A percentile compares a stretch with the other conserved stretches of the same genome.
Evolutionary conservation across 768 basidiomycete genomes (phyloP).

Genomic region (Tremella yokohamensis): DNA sequence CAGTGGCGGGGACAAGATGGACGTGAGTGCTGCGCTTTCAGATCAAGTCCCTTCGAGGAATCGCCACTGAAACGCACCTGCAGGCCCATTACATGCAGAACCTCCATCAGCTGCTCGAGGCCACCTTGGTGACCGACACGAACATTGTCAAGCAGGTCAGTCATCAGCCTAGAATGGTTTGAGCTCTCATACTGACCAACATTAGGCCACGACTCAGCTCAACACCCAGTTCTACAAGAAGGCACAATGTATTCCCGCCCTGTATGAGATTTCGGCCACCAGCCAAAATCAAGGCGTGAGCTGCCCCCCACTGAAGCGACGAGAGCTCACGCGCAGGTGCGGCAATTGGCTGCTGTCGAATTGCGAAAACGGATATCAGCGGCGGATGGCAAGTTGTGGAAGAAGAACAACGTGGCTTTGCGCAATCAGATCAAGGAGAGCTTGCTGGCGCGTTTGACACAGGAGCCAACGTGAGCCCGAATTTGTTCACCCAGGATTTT

Average conservation of each 20-base stretch:
- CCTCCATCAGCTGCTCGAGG: constrained; percentile 78
- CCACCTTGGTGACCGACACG: constrained; percentile 83
- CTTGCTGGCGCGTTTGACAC: constrained; percentile 71
- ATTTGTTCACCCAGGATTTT: not conserved
- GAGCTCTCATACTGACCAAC: constrained; percentile 12
- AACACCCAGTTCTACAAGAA: constrained; percentile 92
- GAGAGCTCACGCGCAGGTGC: constrained; percentile 59
- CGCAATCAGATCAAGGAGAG: constrained; percentile 81
- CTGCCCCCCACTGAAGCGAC: constrained; percentile 23
- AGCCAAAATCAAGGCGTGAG: constrained; percentile 79
- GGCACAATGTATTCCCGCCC: constrained; percentile 81
- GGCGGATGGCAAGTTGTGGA: constrained; percentile 80
- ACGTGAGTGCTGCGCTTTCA: not conserved
- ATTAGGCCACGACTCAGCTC: constrained; percentile 80
- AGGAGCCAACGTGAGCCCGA: constrained; percentile 67
- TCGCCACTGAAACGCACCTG: constrained; percentile 1
- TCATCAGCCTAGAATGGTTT: constrained; percentile 19
- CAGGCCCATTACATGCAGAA: constrained; percentile 64
- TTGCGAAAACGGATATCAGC: constrained; percentile 83
- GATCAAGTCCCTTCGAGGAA: not conserved
- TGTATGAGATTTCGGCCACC: constrained; percentile 78
- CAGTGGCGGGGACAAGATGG: not conserved
- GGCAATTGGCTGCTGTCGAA: constrained; percentile 95
- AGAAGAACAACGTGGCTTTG: constrained; percentile 61
- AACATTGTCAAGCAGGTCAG: constrained; percentile 80